These are phyloP conservation scores for Cyberlindnera samutprakarnensis DNA, from an alignment of 805 yeast genomes.

Conservation along the genomic window DNA sequence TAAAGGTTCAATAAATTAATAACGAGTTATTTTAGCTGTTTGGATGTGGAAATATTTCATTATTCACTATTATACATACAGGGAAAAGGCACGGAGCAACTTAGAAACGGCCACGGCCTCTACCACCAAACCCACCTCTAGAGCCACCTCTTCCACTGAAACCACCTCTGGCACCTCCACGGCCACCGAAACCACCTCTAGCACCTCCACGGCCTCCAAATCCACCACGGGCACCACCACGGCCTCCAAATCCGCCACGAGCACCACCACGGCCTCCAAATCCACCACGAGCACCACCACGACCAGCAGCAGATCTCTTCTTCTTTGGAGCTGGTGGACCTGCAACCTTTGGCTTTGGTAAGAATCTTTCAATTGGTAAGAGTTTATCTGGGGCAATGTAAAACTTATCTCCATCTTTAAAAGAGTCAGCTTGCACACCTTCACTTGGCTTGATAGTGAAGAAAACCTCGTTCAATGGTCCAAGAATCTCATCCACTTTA, in stretches of 20 bases:
- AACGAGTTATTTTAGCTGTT: background rate
- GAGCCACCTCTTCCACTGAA: conserved; percentile 31
- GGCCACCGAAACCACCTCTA: conserved; percentile 37
- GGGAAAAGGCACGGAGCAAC: background rate
- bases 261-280: conserved; percentile 25
- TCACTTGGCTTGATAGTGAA: conserved; percentile 95
- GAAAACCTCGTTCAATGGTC: conserved; percentile 96
- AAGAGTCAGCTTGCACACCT: conserved; percentile 91
- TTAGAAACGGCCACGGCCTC: conserved; percentile 26
- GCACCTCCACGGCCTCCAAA: conserved; percentile 45
- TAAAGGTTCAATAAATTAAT: conserved; percentile 7
- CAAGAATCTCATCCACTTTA: conserved; percentile 95
- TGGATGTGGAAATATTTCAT: no score
- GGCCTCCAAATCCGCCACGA: conserved; percentile 21
- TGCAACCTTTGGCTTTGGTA: conserved; percentile 88
- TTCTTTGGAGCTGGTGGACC: conserved; percentile 78
- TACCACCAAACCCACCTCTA: conserved; percentile 18
- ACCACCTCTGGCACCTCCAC: conserved; percentile 29
- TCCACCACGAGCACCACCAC: conserved; percentile 26
- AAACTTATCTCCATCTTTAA: conserved; percentile 94
- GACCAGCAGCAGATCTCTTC: conserved; percentile 50
- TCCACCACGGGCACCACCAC: conserved; percentile 26
- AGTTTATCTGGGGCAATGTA: conserved; percentile 93
- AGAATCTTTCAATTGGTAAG: conserved; percentile 90
- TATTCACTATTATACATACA: no score